Base-by-base conservation (phyloP, 2,329 filamentous ascomycete genomes). In the Gaeumannomyces tritici region DNA sequence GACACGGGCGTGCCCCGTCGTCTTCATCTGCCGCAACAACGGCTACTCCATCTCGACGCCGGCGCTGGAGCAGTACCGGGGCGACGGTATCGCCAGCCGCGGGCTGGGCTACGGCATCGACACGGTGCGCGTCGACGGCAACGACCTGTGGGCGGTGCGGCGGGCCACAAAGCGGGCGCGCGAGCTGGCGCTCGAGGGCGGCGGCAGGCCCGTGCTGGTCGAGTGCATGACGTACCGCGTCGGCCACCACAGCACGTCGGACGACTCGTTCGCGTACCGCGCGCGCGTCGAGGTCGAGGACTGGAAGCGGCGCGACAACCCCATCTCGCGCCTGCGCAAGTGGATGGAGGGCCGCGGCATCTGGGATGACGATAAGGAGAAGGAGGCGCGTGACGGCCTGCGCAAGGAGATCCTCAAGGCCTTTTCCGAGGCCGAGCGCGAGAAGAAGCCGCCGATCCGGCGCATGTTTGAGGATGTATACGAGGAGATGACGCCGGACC, bases 161-260 rank as follows among this genome's bases (percentile, higher is more conserved):
- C 85, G 89, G 72, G 89, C 83, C 0, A 91, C 87, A 58, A 72
- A 70, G 70, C 83, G 84, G 72, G 95, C 95, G 0, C 84, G 93
- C 2, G 81, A 84, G 59, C 84, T 93, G 70, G 93, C 93, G 0
- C 81, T 98, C 3, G 79, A 89, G 62, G 86, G 90, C 56, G 91
- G 90, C n/a, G 90, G 91, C 4, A 86, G 84, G 65, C 92, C 91
- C 0, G 84, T 99, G 0, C 79, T 99, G 9, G 89, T 99, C 55
- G 95, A 99, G 76, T 92, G 92, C 62, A 96, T 99, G 90, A 93
- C 90, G 28, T 99, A 99, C 76, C 91, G 95, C n/a, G 93, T 98
- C 56, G 93, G 90, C 8, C 73, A 99, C 73, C 95, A 99, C 77
- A 96, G 91, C 75, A 99, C 95, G 0, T 95, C 90, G 0, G 95